These are phyloP conservation scores for Dothideomycetes sp. DNA, from an alignment of 2,329 filamentous ascomycete species.

Conservation along the genomic window DNA sequence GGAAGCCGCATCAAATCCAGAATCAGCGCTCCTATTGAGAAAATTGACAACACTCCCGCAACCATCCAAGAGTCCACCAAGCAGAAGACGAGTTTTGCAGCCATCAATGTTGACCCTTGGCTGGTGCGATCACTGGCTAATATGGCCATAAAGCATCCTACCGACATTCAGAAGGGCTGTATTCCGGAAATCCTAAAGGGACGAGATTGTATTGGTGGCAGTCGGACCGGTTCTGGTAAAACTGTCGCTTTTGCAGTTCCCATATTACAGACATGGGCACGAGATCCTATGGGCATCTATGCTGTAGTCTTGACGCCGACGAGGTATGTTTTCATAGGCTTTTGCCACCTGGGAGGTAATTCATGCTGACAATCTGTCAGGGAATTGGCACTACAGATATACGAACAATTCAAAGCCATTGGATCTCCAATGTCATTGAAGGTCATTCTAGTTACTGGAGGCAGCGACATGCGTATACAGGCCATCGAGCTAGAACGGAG, in stretches of 20 bases:
- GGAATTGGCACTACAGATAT: conserved; percentile 91
- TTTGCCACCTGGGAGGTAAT: too few species aligned
- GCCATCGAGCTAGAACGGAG: conserved; percentile 71
- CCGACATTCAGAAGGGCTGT: conserved; percentile 82
- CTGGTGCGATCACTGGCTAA: conserved; percentile 66
- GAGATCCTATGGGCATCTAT: conserved; percentile 86
- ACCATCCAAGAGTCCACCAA: background rate
- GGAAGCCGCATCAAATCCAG: conserved; percentile 5
- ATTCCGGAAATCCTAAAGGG: conserved; percentile 90
- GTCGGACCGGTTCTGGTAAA: conserved; percentile 91
- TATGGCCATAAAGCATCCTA: conserved; percentile 79
- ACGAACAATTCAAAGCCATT: conserved; percentile 90
- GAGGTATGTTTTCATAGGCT: conserved; percentile 34
- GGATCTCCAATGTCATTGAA: conserved; percentile 81
- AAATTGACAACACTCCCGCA: background rate
- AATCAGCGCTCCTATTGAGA: conserved; percentile 11
- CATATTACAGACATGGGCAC: conserved; percentile 85
- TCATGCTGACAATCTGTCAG: conserved; percentile 25
- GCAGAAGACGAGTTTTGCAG: conserved; percentile 17
- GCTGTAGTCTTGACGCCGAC: conserved; percentile 83
- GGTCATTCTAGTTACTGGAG: conserved; percentile 79
- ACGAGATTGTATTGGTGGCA: conserved; percentile 88
- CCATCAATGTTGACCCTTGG: conserved; percentile 44
- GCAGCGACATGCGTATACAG: conserved; percentile 83
- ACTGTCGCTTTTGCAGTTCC: conserved; percentile 92